These are phyloP conservation scores for Chaetomium sp. DNA, from an alignment of 2,329 filamentous ascomycete species.

Conservation along the genomic window DNA sequence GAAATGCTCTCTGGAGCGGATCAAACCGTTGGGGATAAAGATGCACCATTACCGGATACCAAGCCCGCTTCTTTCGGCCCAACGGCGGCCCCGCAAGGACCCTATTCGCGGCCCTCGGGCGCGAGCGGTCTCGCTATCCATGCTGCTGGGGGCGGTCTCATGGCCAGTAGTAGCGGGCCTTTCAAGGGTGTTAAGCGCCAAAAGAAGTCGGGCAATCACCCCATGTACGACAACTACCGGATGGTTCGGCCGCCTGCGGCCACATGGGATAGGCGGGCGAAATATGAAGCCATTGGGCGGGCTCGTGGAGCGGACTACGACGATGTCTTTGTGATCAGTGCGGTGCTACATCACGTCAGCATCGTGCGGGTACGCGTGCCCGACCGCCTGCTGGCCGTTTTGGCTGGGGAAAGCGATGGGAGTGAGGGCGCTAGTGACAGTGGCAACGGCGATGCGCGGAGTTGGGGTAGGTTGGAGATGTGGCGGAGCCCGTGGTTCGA, in stretches of 20 bases:
- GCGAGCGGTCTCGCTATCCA: background rate
- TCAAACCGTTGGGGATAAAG: constrained; percentile 41
- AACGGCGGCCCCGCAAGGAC: constrained; percentile 8
- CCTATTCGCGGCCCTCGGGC: constrained; percentile 3
- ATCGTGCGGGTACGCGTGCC: constrained; percentile 55
- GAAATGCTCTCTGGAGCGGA: constrained; percentile 36
- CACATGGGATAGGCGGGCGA: constrained; percentile 55
- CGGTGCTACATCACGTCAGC: constrained; percentile 55
- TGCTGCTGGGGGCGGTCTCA: background rate
- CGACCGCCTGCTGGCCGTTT: constrained; percentile 42
- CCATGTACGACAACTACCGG: constrained; percentile 58
- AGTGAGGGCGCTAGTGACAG: background rate
- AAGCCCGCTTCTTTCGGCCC: constrained; percentile 13
- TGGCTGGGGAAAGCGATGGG: constrained; percentile 38
- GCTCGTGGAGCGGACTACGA: constrained; percentile 43
- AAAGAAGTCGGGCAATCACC: constrained; percentile 40
- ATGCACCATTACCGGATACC: constrained; percentile 27
- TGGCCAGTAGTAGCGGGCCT: constrained; percentile 1
- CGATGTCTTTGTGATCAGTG: constrained; percentile 56
- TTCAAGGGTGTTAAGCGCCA: constrained; percentile 36
- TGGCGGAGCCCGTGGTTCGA: constrained; percentile 58
- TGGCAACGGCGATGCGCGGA: constrained; percentile 27
- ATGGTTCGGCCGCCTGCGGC: constrained; percentile 52
- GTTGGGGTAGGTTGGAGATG: constrained; percentile 48
- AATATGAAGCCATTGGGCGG: constrained; percentile 52